Evolutionary conservation across 495 filamentous ascomycete species (phyloP).

Genomic region (Pyrenula massariospora): DNA sequence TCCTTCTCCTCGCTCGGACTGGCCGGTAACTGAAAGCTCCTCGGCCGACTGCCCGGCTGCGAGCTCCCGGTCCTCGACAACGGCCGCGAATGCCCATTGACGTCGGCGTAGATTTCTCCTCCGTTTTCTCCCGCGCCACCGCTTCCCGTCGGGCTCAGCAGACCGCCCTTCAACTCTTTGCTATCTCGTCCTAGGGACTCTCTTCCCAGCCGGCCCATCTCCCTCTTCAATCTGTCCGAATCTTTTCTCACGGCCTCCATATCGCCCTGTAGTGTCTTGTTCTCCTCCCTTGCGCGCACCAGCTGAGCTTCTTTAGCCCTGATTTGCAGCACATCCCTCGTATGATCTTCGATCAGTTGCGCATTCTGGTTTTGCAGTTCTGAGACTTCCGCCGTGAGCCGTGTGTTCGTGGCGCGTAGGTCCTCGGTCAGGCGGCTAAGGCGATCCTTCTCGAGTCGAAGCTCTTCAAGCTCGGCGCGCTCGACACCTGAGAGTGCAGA

Average conservation of each 20-base stretch:
- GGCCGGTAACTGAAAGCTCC: slow-evolving; percentile 56
- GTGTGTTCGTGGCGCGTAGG: slow-evolving; percentile 59
- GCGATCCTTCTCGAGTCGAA: slow-evolving; percentile 71
- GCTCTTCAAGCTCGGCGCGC: slow-evolving; percentile 78
- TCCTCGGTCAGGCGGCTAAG: slow-evolving; percentile 63
- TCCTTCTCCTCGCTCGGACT: slow-evolving; percentile 78
- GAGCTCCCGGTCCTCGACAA: background rate
- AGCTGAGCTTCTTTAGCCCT: slow-evolving; percentile 98
- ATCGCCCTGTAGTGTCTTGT: slow-evolving; percentile 45
- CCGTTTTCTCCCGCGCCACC: slow-evolving; percentile 6
- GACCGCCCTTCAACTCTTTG: slow-evolving; percentile 8
- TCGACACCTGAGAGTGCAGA: slow-evolving; percentile 61
- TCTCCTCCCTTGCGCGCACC: slow-evolving; percentile 48
- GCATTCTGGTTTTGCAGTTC: slow-evolving; percentile 94
- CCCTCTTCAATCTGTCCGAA: slow-evolving; percentile 69
- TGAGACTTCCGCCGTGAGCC: slow-evolving; percentile 63
- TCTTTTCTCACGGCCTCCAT: slow-evolving; percentile 77
- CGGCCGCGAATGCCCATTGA: background rate
- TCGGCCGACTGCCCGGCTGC: slow-evolving; percentile 16
- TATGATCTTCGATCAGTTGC: slow-evolving; percentile 94
- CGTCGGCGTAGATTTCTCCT: slow-evolving; percentile 5
- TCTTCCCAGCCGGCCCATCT: slow-evolving; percentile 87
- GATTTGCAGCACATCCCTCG: slow-evolving; percentile 84
- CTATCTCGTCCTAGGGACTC: slow-evolving; percentile 26
- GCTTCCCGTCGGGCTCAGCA: slow-evolving; percentile 9